phyloP scores from a whole-genome alignment of 768 basidiomycete species.

The Trametes maxima region DNA sequence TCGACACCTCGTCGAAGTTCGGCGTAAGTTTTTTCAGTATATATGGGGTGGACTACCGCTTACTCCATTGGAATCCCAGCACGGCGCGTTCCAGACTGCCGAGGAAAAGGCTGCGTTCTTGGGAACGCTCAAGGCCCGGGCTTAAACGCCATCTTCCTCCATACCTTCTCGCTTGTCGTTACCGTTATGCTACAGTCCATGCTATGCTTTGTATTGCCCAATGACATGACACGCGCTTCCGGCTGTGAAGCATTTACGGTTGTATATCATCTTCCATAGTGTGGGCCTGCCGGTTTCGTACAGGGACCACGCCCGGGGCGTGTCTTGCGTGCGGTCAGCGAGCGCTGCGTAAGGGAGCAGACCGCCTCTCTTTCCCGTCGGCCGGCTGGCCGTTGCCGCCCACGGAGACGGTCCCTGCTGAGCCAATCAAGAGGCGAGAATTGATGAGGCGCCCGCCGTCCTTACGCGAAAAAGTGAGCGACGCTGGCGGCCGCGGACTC shows the following conservation, averaged over 20 bases:
- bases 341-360: not conserved
- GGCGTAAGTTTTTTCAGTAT: slow-evolving; percentile 59
- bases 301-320: too few relatives aligned
- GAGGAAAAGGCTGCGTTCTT: slow-evolving; percentile 96
- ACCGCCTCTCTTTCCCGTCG: not conserved
- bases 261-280: slow-evolving; percentile 14
- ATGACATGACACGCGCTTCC: slow-evolving; percentile 29
- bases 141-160: slow-evolving; percentile 49
- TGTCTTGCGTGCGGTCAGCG: too few relatives aligned
- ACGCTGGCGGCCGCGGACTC: slow-evolving; percentile 9
- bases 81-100: slow-evolving; percentile 95
- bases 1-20: slow-evolving; percentile 97
- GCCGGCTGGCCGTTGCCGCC: not conserved
- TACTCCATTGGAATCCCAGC: slow-evolving; percentile 45
- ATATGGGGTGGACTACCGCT: not conserved
- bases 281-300: not conserved
- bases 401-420: not conserved
- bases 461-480: slow-evolving; percentile 19
- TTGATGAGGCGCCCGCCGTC: slow-evolving; percentile 1
- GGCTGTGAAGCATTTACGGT: slow-evolving; percentile 22
- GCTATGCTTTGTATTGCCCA: slow-evolving; percentile 43
- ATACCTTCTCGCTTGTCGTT: slow-evolving; percentile 39
- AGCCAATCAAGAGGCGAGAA: slow-evolving; percentile 8
- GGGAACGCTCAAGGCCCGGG: slow-evolving; percentile 85
- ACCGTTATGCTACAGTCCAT: slow-evolving; percentile 39